A percentile compares a stretch with the other conserved stretches of the same genome.
phyloP scores from a whole-genome alignment of 306 rosid genomes.

The Inga oerstediana region DNA sequence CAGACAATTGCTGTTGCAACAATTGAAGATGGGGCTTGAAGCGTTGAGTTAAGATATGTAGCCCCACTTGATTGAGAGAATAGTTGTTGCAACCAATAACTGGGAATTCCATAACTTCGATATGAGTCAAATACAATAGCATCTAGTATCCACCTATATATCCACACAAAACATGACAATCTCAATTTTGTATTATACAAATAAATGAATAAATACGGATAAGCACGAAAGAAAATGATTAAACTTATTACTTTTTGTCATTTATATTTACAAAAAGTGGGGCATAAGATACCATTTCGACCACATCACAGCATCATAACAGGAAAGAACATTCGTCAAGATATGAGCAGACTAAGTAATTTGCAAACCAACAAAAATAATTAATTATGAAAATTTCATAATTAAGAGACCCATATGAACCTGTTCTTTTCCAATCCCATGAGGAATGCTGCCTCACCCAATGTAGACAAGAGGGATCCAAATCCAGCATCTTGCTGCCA shows the following conservation, averaged over 20 bases:
- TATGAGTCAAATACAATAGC: conserved; percentile 65
- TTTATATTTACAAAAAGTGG: conserved; percentile 82
- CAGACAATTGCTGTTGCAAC: conserved; percentile 66
- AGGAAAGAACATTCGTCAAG: not conserved
- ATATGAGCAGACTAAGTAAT: not conserved
- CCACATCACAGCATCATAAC: conserved; percentile 67
- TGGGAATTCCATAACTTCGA: too few species aligned
- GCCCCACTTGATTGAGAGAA: conserved; percentile 79
- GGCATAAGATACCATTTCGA: conserved; percentile 86
- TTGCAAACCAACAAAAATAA: too few species aligned
- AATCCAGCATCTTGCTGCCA: not conserved
- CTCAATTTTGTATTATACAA: not conserved
- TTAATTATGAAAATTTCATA: not conserved
- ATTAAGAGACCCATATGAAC: not conserved
- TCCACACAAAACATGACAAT: not conserved
- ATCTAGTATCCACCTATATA: conserved; percentile 78
- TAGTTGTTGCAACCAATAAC: conserved; percentile 62
- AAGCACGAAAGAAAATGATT: too few species aligned
- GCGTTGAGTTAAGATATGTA: conserved; percentile 56
- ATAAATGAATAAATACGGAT: too few species aligned
- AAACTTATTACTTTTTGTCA: conserved; percentile 60
- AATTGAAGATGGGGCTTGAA: conserved; percentile 43
- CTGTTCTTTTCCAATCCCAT: conserved; percentile 1
- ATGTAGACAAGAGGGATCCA: not conserved
- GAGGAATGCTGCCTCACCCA: conserved; percentile 33